Evolutionary conservation across 2,329 filamentous ascomycete species (phyloP).

Genomic region (Furcasterigmium furcatum): DNA sequence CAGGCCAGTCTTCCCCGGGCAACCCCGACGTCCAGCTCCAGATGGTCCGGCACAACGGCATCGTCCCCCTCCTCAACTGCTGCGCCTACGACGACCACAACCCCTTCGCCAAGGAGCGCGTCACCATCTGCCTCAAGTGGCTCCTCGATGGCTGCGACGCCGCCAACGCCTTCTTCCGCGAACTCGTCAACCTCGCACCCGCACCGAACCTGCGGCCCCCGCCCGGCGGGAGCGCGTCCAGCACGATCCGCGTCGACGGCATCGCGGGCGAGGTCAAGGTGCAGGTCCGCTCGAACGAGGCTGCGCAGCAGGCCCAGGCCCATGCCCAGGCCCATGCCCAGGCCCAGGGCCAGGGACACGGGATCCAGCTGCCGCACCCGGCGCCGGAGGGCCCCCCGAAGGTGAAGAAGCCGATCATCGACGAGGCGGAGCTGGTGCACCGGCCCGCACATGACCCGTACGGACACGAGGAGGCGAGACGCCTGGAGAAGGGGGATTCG

Average conservation of each 20-base stretch:
- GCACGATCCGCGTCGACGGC: slow-evolving; percentile 50
- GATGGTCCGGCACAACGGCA: slow-evolving; percentile 79
- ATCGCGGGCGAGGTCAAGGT: slow-evolving; percentile 55
- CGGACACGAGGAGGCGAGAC: slow-evolving; percentile 37
- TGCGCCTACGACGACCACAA: slow-evolving; percentile 92
- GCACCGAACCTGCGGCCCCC: slow-evolving; percentile 31
- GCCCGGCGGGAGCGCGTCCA: slow-evolving; percentile 29
- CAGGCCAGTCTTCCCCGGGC: slow-evolving; percentile 55
- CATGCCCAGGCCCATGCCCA: slow-evolving; percentile 1
- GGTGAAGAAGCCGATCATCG: neutral
- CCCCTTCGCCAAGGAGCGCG: slow-evolving; percentile 88
- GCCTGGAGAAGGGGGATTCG: slow-evolving; percentile 29
- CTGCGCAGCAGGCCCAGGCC: slow-evolving; percentile 8
- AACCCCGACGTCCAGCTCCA: slow-evolving; percentile 81
- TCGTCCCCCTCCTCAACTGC: slow-evolving; percentile 84
- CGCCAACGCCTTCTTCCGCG: slow-evolving; percentile 68
- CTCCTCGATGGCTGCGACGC: slow-evolving; percentile 71
- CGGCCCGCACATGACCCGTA: slow-evolving; percentile 18
- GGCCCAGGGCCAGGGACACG: neutral
- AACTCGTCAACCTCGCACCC: slow-evolving; percentile 49
- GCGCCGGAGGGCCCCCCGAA: neutral
- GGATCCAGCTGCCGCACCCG: neutral
- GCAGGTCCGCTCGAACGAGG: slow-evolving; percentile 35
- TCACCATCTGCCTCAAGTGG: slow-evolving; percentile 85
- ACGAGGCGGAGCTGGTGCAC: slow-evolving; percentile 12